Evolutionary conservation across 2,329 filamentous ascomycete species (phyloP), one percentile per base, ranked within the genome.

Genomic region (Colletotrichum trifolii): DNA sequence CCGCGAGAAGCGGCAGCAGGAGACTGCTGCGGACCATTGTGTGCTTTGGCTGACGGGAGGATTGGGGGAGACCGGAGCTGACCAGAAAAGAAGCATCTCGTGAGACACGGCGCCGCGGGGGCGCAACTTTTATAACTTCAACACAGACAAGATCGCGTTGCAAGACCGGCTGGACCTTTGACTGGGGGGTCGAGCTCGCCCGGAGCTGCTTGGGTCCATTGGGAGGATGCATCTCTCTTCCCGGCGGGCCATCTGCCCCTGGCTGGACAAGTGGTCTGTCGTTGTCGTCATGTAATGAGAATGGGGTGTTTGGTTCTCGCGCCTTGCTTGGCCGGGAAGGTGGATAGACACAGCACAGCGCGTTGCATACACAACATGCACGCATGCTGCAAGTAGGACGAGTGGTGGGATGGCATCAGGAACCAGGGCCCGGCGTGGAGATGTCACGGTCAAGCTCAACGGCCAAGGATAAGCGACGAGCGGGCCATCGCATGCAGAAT

Each of bases 21-120:
- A 76, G 50, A 57, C 69, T 71, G 35, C 76, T 68, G 47, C 75
- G 75, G 50, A 80, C 76, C 77, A 81, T 81, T 69, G 48, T 73
- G 73, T 69, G 25, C 25, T 25, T 40, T 69, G 60, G 61, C 58
- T 66, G 38, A 66, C 54, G 54, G 60, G 50, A 54, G 54, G 64
- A 53, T 49, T 45, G 39, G 10, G 43, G 42, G 60, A 64, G 43
- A 66, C 63, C 63, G 63, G 36, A 48, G 63, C 63, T 66, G 58
- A 39, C 13, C 39, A 40, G 52, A 17, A 25, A 40, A 43, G 6
- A 49, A 11, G 2, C 35, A 49, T 11, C 6, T 49, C 33, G 15
- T 7, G 47, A 54, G 17, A 5, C 7, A 10, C 33, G 17, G 38
- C 42, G 38, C 25, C 36, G 43, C 55, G 34, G 61, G 64, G 56